phyloP scores from a whole-genome alignment of 768 basidiomycete genomes.

The Leccinum truebloodii region DNA sequence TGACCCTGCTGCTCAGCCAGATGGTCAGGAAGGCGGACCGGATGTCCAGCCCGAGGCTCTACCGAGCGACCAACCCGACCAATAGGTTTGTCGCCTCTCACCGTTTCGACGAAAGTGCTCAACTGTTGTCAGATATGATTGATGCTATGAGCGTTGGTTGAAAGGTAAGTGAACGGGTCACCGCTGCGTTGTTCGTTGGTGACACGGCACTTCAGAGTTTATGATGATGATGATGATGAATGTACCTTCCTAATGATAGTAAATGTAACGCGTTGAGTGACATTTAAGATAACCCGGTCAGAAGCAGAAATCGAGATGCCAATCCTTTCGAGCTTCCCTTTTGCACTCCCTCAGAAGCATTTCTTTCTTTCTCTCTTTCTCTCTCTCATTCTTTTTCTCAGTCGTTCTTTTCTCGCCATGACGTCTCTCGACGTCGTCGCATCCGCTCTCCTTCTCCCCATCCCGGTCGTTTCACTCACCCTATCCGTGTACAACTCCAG shows the following conservation, averaged over 20 bases:
- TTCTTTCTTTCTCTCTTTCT: slow-evolving; percentile 3
- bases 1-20: neutral
- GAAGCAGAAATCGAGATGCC: slow-evolving; percentile 24
- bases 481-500: slow-evolving; percentile 14
- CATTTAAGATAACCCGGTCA: neutral
- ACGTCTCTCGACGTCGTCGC: slow-evolving; percentile 27
- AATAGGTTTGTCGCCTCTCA: slow-evolving; percentile 13
- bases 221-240: neutral
- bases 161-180: slow-evolving; percentile 12
- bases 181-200: slow-evolving; percentile 2
- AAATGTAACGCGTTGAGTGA: slow-evolving; percentile 1
- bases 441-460: slow-evolving; percentile 28
- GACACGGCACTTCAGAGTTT: slow-evolving; percentile 8
- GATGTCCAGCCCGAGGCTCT: neutral
- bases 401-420: slow-evolving; percentile 26
- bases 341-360: slow-evolving; percentile 2
- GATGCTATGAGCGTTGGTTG: neutral
- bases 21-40: neutral
- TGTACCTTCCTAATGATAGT: neutral
- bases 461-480: slow-evolving; percentile 23
- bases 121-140: neutral
- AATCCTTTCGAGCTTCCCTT: neutral
- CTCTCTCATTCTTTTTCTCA: slow-evolving; percentile 12
- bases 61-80: slow-evolving; percentile 2
- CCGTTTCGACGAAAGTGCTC: neutral